Evolutionary conservation across 2,329 filamentous ascomycete genomes (phyloP).

Genomic region (Coleophoma eucalyptorum): DNA sequence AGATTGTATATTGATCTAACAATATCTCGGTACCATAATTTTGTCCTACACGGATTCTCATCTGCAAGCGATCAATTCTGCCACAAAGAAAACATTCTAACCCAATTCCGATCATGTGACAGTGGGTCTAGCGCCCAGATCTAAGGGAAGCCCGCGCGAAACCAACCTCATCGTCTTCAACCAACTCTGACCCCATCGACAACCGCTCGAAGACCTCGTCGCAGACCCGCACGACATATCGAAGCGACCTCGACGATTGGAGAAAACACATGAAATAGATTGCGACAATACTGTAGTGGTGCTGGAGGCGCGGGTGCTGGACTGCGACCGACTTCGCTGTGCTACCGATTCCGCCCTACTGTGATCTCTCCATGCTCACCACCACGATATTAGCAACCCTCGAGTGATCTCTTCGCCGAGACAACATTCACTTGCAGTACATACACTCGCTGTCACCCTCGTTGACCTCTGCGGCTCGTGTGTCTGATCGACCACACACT

Average conservation of each 20-base stretch:
- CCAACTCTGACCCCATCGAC: slow-evolving; percentile 10
- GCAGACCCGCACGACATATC: slow-evolving; percentile 4
- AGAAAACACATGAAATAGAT: slow-evolving; percentile 15
- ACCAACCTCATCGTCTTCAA: slow-evolving; percentile 7
- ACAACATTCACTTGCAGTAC: too few relatives aligned
- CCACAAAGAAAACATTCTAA: too few relatives aligned
- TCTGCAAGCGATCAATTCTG: too few relatives aligned
- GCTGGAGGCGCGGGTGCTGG: slow-evolving; percentile 13
- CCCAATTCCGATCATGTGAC: too few relatives aligned
- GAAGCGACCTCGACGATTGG: slow-evolving; percentile 2
- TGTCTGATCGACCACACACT: not conserved
- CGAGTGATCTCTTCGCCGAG: not conserved
- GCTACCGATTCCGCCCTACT: slow-evolving; percentile 5
- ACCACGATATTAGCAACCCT: slow-evolving; percentile 1
- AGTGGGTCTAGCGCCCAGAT: not conserved
- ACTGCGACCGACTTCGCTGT: slow-evolving; percentile 13
- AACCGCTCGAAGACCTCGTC: slow-evolving; percentile 12
- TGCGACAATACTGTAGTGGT: slow-evolving; percentile 8
- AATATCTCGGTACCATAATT: too few relatives aligned
- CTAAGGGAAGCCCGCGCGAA: slow-evolving; percentile 2
- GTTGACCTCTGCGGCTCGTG: too few relatives aligned
- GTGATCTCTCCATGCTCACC: slow-evolving; percentile 2
- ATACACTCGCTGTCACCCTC: too few relatives aligned
- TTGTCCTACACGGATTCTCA: too few relatives aligned
- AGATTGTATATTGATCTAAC: too few relatives aligned